phyloP scores from a whole-genome alignment of 2,329 filamentous ascomycete genomes.

The Myriangium duriaei region DNA sequence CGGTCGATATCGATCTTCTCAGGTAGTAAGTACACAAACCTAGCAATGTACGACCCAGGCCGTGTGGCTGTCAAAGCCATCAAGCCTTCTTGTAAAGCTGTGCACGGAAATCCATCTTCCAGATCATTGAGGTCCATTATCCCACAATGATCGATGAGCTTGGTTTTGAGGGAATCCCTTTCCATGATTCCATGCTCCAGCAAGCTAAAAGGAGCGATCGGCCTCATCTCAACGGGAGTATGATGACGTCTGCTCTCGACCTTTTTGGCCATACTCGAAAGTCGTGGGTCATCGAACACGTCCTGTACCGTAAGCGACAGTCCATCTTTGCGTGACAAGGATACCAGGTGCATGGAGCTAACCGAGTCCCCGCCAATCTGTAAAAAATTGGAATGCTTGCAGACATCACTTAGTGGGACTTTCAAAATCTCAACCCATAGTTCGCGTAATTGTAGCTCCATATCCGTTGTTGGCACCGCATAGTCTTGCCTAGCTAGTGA shows the following conservation, averaged over 20 bases:
- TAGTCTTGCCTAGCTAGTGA: too few species aligned
- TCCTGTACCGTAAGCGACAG: conserved; percentile 24
- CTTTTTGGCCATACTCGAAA: neutral
- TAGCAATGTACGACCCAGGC: neutral
- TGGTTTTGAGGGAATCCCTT: conserved; percentile 12
- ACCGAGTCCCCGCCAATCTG: conserved; percentile 1
- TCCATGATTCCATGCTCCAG: conserved; percentile 15
- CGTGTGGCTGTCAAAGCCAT: neutral
- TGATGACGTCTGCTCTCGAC: too few species aligned
- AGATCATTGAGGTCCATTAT: neutral
- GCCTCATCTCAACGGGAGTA: too few species aligned
- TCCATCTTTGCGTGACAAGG: conserved; percentile 41
- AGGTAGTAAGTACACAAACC: neutral
- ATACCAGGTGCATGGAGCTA: conserved; percentile 21
- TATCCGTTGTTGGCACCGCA: neutral
- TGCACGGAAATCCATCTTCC: conserved; percentile 69
- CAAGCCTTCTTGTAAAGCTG: conserved; percentile 40
- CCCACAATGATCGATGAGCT: too few species aligned
- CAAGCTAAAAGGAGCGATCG: too few species aligned
- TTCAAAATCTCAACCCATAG: conserved; percentile 29
- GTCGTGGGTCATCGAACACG: conserved; percentile 1
- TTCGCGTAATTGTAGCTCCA: neutral
- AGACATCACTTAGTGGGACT: conserved; percentile 14
- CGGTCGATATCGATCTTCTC: neutral
- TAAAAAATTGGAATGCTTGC: neutral